These are phyloP conservation scores for Trematosphaeria pertusa DNA, from an alignment of 2,329 filamentous ascomycete genomes.

Conservation along the genomic window DNA sequence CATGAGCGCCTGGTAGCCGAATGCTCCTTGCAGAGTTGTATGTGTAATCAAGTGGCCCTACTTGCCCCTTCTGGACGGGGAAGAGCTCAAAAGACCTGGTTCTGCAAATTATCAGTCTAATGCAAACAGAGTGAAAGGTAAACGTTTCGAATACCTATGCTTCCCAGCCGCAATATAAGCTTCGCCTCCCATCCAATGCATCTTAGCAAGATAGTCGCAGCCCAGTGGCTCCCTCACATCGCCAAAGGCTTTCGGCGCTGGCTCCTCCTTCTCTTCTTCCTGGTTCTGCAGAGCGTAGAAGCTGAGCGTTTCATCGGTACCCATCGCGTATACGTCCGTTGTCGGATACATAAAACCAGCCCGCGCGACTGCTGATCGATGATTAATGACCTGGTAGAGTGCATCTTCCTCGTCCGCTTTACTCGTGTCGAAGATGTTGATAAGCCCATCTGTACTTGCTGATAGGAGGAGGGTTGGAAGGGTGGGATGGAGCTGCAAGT, in stretches of 20 bases:
- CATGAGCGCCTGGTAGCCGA: slow-evolving; percentile 52
- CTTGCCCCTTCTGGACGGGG: slow-evolving; percentile 26
- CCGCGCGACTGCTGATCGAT: slow-evolving; percentile 75
- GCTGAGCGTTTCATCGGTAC: slow-evolving; percentile 79
- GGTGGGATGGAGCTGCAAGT: slow-evolving; percentile 67
- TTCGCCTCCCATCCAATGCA: slow-evolving; percentile 66
- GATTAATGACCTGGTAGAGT: slow-evolving; percentile 79
- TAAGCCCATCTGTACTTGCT: slow-evolving; percentile 79
- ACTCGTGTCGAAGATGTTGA: slow-evolving; percentile 77
- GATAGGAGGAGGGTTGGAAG: slow-evolving; percentile 71
- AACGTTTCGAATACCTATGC: slow-evolving; percentile 62
- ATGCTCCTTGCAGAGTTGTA: slow-evolving; percentile 34
- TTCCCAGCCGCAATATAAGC: slow-evolving; percentile 70
- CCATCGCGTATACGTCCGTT: slow-evolving; percentile 69
- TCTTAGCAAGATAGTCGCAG: slow-evolving; percentile 77
- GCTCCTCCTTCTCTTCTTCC: slow-evolving; percentile 63
- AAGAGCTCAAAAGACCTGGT: slow-evolving; percentile 38
- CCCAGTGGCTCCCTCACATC: slow-evolving; percentile 70
- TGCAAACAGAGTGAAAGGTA: background rate
- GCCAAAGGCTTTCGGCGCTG: slow-evolving; percentile 62
- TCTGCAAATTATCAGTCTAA: slow-evolving; percentile 23
- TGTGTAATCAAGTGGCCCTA: slow-evolving; percentile 36
- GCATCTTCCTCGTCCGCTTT: slow-evolving; percentile 74
- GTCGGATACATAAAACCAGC: slow-evolving; percentile 70
- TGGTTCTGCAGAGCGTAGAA: slow-evolving; percentile 74